phyloP scores from a whole-genome alignment of 257 asterid genomes.

The Solanum peruvianum region DNA sequence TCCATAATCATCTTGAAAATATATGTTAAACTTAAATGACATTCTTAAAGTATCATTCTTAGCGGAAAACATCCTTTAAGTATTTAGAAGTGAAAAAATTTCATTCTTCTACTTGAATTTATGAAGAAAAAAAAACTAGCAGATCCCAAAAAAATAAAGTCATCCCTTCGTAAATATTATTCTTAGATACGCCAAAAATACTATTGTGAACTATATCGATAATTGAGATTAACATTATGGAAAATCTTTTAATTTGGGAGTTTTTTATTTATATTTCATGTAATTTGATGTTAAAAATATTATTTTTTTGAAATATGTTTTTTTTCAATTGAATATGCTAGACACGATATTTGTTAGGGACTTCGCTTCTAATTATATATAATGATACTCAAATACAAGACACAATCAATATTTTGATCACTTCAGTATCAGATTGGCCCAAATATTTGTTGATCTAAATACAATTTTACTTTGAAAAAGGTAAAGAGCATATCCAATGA shows the following conservation, averaged over 20 bases:
- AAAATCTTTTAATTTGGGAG: background rate
- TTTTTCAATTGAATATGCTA: too few relatives aligned
- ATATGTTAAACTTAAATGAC: too few relatives aligned
- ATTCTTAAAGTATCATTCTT: too few relatives aligned
- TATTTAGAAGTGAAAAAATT: too few relatives aligned
- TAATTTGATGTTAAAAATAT: too few relatives aligned
- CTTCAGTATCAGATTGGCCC: background rate
- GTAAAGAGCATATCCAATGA: background rate
- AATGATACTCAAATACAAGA: background rate
- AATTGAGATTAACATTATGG: background rate
- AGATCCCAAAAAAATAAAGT: background rate
- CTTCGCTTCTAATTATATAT: too few relatives aligned
- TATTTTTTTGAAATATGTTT: too few relatives aligned
- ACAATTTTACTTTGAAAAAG: background rate
- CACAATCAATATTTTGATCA: background rate
- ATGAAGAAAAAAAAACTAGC: too few relatives aligned
- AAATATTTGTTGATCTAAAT: background rate
- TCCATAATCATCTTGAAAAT: too few relatives aligned
- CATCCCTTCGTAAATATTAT: background rate
- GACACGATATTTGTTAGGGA: background rate
- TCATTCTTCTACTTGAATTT: too few relatives aligned
- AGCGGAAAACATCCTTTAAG: too few relatives aligned
- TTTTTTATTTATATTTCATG: background rate
- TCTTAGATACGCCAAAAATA: background rate
- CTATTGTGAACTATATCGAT: background rate